phyloP scores from a whole-genome alignment of 2,329 filamentous ascomycete genomes.

The Clarireedia paspali region DNA sequence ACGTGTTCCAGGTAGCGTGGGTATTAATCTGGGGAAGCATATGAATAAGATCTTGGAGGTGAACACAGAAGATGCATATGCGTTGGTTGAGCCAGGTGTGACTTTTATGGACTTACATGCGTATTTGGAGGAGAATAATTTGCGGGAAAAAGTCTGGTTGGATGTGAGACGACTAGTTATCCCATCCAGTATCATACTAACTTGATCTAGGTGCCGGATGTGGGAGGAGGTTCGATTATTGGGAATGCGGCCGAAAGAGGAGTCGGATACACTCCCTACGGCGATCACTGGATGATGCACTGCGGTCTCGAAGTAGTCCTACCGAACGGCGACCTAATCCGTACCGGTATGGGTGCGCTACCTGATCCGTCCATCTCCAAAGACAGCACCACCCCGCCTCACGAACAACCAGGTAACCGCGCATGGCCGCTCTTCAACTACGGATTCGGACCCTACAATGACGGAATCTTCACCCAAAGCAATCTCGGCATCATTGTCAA shows the following conservation, averaged over 20 bases:
- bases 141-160: conserved; percentile 35
- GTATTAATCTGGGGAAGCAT: conserved; percentile 42
- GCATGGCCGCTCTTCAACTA: conserved; percentile 31
- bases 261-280: conserved; percentile 39
- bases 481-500: conserved; percentile 47
- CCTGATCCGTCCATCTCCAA: conserved; percentile 8
- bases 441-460: conserved; percentile 30
- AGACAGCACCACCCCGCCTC: background rate
- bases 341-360: conserved; percentile 42
- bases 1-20: conserved; percentile 42
- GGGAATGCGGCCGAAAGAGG: conserved; percentile 40
- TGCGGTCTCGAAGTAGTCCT: conserved; percentile 39
- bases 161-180: conserved; percentile 22
- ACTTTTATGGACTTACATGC: conserved; percentile 44
- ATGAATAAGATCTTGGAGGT: conserved; percentile 47
- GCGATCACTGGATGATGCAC: conserved; percentile 33
- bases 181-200: too few species aligned
- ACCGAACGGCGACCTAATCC: conserved; percentile 37
- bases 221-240: conserved; percentile 36
- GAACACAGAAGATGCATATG: conserved; percentile 40
- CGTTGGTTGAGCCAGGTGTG: conserved; percentile 48
- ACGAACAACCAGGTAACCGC: conserved; percentile 31
- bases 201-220: conserved; percentile 19
- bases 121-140: conserved; percentile 37
- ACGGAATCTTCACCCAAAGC: conserved; percentile 44